Percentiles rank a stretch among this genome's conserved stretches.
Conservation (phyloP, 805 yeast species). For the Kazachstania taianensis region DNA sequence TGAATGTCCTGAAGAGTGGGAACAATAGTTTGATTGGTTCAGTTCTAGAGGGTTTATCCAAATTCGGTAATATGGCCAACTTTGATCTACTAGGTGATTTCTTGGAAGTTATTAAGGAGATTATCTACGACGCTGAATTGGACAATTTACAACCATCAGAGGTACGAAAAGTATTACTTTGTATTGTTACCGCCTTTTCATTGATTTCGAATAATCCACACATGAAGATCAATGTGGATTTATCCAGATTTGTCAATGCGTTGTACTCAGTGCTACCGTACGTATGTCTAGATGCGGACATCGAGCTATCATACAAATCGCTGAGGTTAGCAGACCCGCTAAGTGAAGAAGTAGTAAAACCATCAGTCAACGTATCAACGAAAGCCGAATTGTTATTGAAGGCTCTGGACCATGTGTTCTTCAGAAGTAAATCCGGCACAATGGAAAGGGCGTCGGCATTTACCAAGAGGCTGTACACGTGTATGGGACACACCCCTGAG, state of each 20-base stretch:
- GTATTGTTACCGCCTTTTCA: conserved; percentile 85
- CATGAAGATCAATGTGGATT: conserved; percentile 67
- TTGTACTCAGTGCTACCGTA: conserved; percentile 61
- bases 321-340: conserved; percentile 74
- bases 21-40: conserved; percentile 66
- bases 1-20: conserved; percentile 61
- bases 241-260: conserved; percentile 68
- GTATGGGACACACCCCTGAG: conserved; percentile 72
- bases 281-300: conserved; percentile 65
- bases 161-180: conserved; percentile 65
- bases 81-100: conserved; percentile 89
- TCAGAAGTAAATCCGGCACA: conserved; percentile 61
- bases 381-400: conserved; percentile 75
- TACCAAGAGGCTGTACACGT: conserved; percentile 64
- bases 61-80: conserved; percentile 86
- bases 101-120: conserved; percentile 78
- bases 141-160: conserved; percentile 39
- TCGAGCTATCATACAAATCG: conserved; percentile 78
- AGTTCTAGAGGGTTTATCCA: conserved; percentile 83
- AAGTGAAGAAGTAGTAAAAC: conserved; percentile 38
- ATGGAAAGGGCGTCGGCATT: conserved; percentile 66
- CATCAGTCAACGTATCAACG: conserved; percentile 78
- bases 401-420: conserved; percentile 72
- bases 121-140: conserved; percentile 45
- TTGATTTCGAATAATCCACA: conserved; percentile 65